These are phyloP conservation scores for Diophrys appendiculata DNA, from an alignment of 73 alveolate genomes.

Conservation along the genomic window DNA sequence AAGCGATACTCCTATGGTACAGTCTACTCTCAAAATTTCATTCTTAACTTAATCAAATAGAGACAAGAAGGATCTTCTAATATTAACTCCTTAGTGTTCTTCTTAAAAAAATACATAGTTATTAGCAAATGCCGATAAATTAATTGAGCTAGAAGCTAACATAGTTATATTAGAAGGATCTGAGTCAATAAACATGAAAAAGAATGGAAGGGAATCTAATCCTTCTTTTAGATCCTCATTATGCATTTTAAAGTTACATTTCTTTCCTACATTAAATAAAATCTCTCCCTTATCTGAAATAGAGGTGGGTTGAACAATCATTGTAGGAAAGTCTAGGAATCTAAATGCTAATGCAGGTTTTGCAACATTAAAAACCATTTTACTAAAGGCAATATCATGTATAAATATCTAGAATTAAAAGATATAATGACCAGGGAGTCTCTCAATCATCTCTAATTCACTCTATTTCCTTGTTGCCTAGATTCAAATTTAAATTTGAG, in stretches of 20 bases:
- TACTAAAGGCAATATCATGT: conserved; percentile 32
- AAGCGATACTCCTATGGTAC: conserved; percentile 43
- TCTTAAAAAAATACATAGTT: conserved; percentile 15
- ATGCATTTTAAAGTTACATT: conserved; percentile 50
- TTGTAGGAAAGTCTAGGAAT: conserved; percentile 54
- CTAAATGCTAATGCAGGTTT: conserved; percentile 45
- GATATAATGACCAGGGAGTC: conserved; percentile 41
- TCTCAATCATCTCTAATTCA: conserved; percentile 21
- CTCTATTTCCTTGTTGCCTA: too few species aligned
- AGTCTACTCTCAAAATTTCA: conserved; percentile 36
- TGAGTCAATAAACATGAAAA: conserved; percentile 53
- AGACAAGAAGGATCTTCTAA: conserved; percentile 38
- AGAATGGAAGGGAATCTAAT: conserved; percentile 29
- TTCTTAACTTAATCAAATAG: conserved; percentile 41
- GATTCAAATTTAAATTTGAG: too few species aligned
- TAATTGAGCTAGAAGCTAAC: conserved; percentile 36
- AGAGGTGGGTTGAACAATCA: conserved; percentile 16
- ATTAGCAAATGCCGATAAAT: conserved; percentile 12
- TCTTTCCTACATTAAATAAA: conserved; percentile 39
- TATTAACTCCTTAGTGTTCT: conserved; percentile 23
- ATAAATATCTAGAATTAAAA: conserved; percentile 41
- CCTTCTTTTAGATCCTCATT: conserved; percentile 33
- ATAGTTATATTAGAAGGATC: conserved; percentile 18
- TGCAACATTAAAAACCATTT: conserved; percentile 29
- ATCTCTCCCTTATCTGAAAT: conserved; percentile 7